Evolutionary conservation across 2,329 filamentous ascomycete genomes (phyloP).

Genomic region (Stachybotrys elegans): DNA sequence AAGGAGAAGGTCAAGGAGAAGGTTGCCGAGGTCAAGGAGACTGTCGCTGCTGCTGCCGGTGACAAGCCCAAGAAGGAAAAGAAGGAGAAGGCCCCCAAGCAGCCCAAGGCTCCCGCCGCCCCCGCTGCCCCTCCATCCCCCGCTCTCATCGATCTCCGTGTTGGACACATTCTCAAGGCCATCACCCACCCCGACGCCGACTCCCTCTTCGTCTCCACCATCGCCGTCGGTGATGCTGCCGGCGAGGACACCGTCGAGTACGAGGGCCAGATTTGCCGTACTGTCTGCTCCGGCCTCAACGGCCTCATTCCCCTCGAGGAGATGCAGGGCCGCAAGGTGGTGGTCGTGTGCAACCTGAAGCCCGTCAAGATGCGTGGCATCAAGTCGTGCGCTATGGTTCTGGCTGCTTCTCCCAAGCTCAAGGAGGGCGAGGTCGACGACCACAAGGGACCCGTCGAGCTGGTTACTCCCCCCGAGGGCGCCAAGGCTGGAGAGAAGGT

Average conservation of each 20-base stretch:
- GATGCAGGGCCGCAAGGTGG: constrained; percentile 94
- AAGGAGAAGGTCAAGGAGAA: constrained; percentile 55
- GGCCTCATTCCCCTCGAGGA: constrained; percentile 87
- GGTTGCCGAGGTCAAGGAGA: constrained; percentile 42
- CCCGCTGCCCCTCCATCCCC: constrained; percentile 75
- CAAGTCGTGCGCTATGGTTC: constrained; percentile 79
- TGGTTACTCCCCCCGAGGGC: constrained; percentile 76
- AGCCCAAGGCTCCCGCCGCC: constrained; percentile 59
- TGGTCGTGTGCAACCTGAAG: constrained; percentile 97
- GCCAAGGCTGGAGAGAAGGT: constrained; percentile 81
- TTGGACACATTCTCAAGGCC: constrained; percentile 95
- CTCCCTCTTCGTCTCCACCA: constrained; percentile 90
- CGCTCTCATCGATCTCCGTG: constrained; percentile 84
- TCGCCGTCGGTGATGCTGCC: constrained; percentile 84
- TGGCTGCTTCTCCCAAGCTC: constrained; percentile 82
- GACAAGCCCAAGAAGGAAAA: constrained; percentile 72
- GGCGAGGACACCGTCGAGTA: constrained; percentile 88
- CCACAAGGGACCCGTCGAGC: constrained; percentile 86
- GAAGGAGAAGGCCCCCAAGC: constrained; percentile 82
- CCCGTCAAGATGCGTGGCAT: constrained; percentile 97
- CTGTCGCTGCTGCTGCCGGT: constrained; percentile 24
- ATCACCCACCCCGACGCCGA: constrained; percentile 95
- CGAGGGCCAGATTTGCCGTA: constrained; percentile 87
- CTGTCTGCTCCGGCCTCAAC: constrained; percentile 94
- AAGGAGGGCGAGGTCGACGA: constrained; percentile 79